These are phyloP conservation scores for Peronosclerospora sorghi DNA, from an alignment of 352 stramenopile species.

Conservation along the genomic window DNA sequence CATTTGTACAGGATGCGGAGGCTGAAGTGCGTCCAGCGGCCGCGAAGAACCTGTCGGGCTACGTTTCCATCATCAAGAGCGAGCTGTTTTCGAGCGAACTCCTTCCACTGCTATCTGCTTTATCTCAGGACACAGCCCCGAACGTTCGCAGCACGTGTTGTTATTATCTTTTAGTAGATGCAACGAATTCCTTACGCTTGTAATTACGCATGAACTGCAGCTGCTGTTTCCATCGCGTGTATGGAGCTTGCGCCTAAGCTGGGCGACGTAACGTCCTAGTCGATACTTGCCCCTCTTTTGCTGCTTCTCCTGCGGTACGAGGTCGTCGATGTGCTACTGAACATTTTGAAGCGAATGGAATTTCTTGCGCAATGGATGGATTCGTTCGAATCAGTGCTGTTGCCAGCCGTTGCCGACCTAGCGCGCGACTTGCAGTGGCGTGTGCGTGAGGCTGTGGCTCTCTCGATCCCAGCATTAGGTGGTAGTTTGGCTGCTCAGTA, in stretches of 20 bases:
- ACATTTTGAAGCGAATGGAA: conserved; percentile 90
- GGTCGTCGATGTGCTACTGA: conserved; percentile 89
- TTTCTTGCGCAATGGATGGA: conserved; percentile 84
- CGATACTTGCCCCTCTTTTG: conserved; percentile 58
- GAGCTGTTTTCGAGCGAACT: conserved; percentile 87
- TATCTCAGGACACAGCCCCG: conserved; percentile 88
- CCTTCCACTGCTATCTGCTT: conserved; percentile 77
- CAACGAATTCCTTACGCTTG: not conserved
- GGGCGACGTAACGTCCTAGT: conserved; percentile 85
- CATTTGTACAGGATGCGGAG: conserved; percentile 70
- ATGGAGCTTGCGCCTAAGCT: conserved; percentile 92
- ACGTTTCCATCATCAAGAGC: conserved; percentile 86
- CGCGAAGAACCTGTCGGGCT: conserved; percentile 87
- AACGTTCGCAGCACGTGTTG: conserved; percentile 65
- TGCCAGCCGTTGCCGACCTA: conserved; percentile 86
- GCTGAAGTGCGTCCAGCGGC: conserved; percentile 88
- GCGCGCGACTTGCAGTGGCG: conserved; percentile 90
- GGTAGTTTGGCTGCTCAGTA: conserved; percentile 75
- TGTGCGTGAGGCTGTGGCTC: conserved; percentile 87
- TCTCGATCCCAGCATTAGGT: conserved; percentile 85
- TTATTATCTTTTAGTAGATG: not conserved
- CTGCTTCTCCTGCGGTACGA: conserved; percentile 80
- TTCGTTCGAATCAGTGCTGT: conserved; percentile 69
- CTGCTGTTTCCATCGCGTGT: conserved; percentile 68
- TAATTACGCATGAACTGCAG: conserved; percentile 22